phyloP scores from a whole-genome alignment of 2,329 filamentous ascomycete genomes.

The Trichoderma atrobrunneum region DNA sequence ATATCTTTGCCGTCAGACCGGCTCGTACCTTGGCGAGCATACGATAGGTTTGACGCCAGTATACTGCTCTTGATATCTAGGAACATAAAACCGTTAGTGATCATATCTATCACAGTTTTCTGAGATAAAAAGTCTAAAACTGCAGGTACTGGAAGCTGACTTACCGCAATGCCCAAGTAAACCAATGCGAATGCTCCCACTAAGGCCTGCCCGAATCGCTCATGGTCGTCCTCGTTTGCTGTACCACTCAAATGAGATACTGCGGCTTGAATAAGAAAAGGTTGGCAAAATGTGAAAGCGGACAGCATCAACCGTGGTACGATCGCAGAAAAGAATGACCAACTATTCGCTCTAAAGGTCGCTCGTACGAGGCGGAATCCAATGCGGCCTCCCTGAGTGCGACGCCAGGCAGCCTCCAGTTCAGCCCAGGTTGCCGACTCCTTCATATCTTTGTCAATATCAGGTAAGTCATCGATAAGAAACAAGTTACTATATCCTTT shows the following conservation, averaged over 20 bases:
- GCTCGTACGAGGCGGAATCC: not conserved
- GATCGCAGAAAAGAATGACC: not conserved
- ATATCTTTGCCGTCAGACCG: constrained; percentile 33
- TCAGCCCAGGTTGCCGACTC: not conserved
- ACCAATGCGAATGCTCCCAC: not conserved
- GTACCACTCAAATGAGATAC: not conserved
- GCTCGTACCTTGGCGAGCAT: not conserved
- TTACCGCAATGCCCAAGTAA: not conserved
- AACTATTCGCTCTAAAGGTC: not conserved
- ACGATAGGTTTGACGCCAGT: not conserved
- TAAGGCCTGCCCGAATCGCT: not conserved
- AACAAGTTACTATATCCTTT: not conserved
- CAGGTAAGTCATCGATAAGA: not conserved
- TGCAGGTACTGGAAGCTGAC: not conserved
- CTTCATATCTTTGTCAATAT: not conserved
- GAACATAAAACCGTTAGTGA: not conserved
- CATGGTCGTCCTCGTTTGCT: not conserved
- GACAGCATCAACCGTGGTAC: not conserved
- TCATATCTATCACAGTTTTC: not conserved
- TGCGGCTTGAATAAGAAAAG: not conserved
- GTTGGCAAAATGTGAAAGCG: not conserved
- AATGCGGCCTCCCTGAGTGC: not conserved
- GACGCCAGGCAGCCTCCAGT: not conserved
- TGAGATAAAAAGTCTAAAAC: not conserved
- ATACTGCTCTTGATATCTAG: not conserved